A percentile compares a stretch with the other conserved stretches of the same genome.
These are phyloP conservation scores for Hysterangium stoloniferum DNA, from an alignment of 768 basidiomycete genomes.

Conservation along the genomic window DNA sequence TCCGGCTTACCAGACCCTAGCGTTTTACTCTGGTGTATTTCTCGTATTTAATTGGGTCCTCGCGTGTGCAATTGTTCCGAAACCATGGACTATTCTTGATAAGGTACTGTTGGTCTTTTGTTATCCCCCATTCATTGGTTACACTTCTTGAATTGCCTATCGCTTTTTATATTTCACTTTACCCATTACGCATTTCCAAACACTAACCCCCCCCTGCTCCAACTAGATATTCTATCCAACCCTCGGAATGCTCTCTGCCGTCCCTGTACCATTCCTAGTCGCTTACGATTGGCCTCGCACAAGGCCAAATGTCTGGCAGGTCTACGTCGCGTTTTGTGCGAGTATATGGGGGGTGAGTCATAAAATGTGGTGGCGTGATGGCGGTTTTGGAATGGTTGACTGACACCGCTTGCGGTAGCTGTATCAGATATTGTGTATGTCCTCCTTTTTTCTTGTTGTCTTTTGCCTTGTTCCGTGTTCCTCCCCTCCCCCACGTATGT, in stretches of 20 bases:
- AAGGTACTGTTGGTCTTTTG: constrained; percentile 14
- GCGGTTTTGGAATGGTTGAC: too few species aligned
- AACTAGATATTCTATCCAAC: neutral
- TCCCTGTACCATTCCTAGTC: constrained; percentile 25
- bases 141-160: too few species aligned
- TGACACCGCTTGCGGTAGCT: too few species aligned
- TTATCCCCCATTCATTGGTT: constrained; percentile 3
- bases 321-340: constrained; percentile 18
- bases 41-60: constrained; percentile 28
- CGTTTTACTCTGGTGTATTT: constrained; percentile 18
- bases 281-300: constrained; percentile 24
- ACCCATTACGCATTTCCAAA: constrained; percentile 4
- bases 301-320: constrained; percentile 22
- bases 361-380: too few species aligned
- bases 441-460: too few species aligned
- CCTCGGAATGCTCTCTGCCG: constrained; percentile 12
- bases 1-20: constrained; percentile 12
- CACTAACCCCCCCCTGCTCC: neutral
- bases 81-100: constrained; percentile 11
- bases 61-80: constrained; percentile 16
- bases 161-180: too few species aligned
- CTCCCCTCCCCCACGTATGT: too few species aligned
- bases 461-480: too few species aligned
- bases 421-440: neutral
- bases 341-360: constrained; percentile 21